Conservation (phyloP, 768 basidiomycete species). For the Russula griseocarnosa region DNA sequence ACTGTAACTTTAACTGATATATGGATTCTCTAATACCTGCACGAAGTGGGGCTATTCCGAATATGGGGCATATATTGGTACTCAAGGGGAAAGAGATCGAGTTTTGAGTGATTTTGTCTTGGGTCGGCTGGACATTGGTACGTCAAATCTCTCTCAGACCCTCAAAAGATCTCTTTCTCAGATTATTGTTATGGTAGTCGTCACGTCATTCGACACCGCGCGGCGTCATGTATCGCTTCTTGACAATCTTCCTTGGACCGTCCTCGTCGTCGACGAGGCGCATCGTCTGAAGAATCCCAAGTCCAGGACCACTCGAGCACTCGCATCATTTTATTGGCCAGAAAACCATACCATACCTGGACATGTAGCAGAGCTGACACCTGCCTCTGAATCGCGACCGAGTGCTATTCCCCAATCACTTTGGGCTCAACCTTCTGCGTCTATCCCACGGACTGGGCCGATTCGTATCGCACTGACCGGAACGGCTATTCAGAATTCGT, state of each 20-base stretch:
- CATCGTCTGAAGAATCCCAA: conserved; percentile 82
- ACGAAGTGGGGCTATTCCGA: conserved; percentile 92
- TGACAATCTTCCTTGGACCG: conserved; percentile 64
- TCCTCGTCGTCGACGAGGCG: conserved; percentile 82
- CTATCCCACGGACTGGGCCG: conserved; percentile 19
- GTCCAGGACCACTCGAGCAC: conserved; percentile 62
- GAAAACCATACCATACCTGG: conserved; percentile 17
- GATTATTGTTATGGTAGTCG: conserved; percentile 44
- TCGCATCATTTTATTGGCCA: conserved; percentile 61
- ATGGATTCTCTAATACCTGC: conserved; percentile 2
- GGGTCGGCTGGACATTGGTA: conserved; percentile 82
- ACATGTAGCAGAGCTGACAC: conserved; percentile 28
- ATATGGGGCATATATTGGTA: conserved; percentile 65
- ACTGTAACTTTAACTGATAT: background rate
- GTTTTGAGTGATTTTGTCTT: conserved; percentile 69
- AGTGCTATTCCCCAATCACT: background rate
- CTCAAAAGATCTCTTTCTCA: background rate
- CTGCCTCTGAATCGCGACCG: background rate
- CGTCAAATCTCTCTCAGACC: conserved; percentile 32
- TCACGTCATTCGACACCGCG: conserved; percentile 78
- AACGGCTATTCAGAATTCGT: conserved; percentile 80
- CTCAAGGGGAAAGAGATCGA: conserved; percentile 47
- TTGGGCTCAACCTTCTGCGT: background rate
- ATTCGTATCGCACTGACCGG: conserved; percentile 84
- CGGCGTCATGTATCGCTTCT: conserved; percentile 66